Conservation (phyloP, 352 stramenopile species). For the Globisporangium okanoganense region DNA sequence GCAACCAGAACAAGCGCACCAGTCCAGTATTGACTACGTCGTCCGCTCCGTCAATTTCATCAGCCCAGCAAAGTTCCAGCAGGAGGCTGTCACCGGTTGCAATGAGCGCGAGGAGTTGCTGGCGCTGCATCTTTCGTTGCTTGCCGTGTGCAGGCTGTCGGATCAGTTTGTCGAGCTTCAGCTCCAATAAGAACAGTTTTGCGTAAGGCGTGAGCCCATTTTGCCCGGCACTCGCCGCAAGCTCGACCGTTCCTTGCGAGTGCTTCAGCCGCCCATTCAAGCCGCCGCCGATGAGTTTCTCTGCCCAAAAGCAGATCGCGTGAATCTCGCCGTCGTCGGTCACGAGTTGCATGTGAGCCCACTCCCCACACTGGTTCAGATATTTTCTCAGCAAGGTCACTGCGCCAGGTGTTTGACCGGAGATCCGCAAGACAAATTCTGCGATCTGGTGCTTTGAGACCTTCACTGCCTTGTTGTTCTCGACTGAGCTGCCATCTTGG, state of each 20-base stretch:
- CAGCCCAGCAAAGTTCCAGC: conserved; percentile 38
- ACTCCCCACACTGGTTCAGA: conserved; percentile 62
- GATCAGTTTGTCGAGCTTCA: conserved; percentile 46
- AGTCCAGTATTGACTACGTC: conserved; percentile 8
- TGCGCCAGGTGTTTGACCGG: not conserved
- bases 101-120: conserved; percentile 24
- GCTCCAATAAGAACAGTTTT: conserved; percentile 56
- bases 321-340: conserved; percentile 32
- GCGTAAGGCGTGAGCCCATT: conserved; percentile 29
- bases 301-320: conserved; percentile 46
- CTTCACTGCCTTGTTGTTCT: not conserved
- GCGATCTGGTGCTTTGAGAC: conserved; percentile 16
- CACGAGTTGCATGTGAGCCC: conserved; percentile 39
- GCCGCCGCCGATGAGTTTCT: conserved; percentile 42
- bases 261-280: conserved; percentile 19
- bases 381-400: conserved; percentile 16
- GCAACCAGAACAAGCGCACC: conserved; percentile 54
- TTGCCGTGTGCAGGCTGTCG: conserved; percentile 22
- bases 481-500: not conserved
- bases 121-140: conserved; percentile 21
- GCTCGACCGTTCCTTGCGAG: conserved; percentile 7
- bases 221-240: not conserved
- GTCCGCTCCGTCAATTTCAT: conserved; percentile 19
- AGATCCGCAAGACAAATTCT: conserved; percentile 11
- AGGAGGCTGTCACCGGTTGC: conserved; percentile 31